Evolutionary conservation across 495 filamentous ascomycete genomes (phyloP), one percentile per base, ranked within the genome.

Genomic region (Penicillium crystallinum): DNA sequence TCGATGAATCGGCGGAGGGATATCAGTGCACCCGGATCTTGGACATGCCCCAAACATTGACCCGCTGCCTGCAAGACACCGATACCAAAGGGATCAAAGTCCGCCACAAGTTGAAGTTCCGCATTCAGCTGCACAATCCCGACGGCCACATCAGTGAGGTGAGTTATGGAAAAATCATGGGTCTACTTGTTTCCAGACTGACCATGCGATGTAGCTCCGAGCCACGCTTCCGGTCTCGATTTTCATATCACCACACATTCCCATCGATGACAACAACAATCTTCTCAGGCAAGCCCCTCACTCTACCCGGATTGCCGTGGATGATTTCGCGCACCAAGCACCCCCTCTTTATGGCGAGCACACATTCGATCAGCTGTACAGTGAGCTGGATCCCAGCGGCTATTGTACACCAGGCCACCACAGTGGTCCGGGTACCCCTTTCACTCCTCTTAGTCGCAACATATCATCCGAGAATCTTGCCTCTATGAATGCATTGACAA

Each of bases 71-170:
- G 35, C 93, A 97, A 67, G 88, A 95, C 57, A 85, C 89, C 36
- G 89, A 95, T 46, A 80, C 80, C 12, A 80, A 84, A 57, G 85
- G 86, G 12, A 93, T 98, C 68, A 92, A 89, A 63, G 78, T 97
- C 17, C 75, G 87, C 38, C 93, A 98, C 65, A 92, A 90, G 71
- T 73, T 96, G 42, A 87, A 85, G 68, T 80, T 97, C 62, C 85
- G 86, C 47, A 82, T 98, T 49, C 86, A 90, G 54, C 76, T 98
- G 27, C 84, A 89, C 56, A 97, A 97, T 57, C 92, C 93, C 0
- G 93, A 98, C 69, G 91, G 89, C 0, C 93, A 97, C 65, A 77
- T 89, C 37, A 96, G 90, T 43, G 90, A 97, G 76, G 84, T 88
- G 72, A 55, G 77, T 50, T 6, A 6, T 22, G 11, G 11, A 1